phyloP scores from a whole-genome alignment of 202 grass and related monocot species.

The Carex sylvatica region DNA sequence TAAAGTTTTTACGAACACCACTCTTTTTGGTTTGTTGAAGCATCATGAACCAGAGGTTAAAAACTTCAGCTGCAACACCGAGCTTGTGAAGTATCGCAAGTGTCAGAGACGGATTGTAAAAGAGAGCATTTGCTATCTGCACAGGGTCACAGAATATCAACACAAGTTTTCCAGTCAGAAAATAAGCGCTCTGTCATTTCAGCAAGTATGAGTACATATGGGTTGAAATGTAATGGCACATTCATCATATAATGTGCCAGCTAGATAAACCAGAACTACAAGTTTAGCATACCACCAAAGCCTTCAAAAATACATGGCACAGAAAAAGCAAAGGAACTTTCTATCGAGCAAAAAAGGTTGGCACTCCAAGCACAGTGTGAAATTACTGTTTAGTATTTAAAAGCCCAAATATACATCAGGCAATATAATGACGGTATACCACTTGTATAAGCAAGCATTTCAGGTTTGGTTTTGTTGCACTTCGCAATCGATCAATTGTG shows the following conservation, averaged over 20 bases:
- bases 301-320: neutral
- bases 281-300: neutral
- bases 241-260: neutral
- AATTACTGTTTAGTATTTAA: neutral
- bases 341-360: neutral
- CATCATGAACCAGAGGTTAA: constrained; percentile 81
- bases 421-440: constrained; percentile 39
- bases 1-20: constrained; percentile 68
- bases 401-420: constrained; percentile 16
- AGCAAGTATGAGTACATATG: neutral
- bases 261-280: neutral
- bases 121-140: constrained; percentile 81
- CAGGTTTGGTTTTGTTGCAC: constrained; percentile 58
- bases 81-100: constrained; percentile 65
- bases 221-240: neutral
- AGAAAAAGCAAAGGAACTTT: neutral
- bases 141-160: constrained; percentile 29
- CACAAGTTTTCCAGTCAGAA: neutral
- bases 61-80: constrained; percentile 63
- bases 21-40: constrained; percentile 74
- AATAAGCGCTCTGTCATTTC: neutral
- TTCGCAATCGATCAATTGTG: constrained; percentile 61
- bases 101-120: constrained; percentile 71
- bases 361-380: constrained; percentile 3
- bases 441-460: constrained; percentile 88